Evolutionary conservation across 1,284 basidiomycete genomes (phyloP).

Genomic region (Rhodotorula sp.): DNA sequence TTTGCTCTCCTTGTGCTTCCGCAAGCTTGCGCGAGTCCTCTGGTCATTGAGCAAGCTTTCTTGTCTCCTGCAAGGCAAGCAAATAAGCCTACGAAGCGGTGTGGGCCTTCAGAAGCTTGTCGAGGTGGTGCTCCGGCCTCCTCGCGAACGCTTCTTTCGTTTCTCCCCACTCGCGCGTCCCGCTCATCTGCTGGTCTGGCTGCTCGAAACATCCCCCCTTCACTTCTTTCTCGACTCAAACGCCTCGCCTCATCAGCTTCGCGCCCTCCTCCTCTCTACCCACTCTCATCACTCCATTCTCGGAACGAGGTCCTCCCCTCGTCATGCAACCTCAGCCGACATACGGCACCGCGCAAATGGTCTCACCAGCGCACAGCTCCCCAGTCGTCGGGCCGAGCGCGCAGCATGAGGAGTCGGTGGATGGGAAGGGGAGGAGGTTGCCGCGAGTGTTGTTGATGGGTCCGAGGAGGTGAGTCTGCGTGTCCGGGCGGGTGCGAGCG

Average conservation of each 20-base stretch:
- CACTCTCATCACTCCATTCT: background rate
- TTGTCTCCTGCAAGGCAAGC: no score
- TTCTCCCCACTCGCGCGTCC: no score
- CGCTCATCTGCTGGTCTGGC: no score
- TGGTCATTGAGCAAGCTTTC: no score
- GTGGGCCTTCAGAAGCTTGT: no score
- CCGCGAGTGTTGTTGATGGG: constrained; percentile 41
- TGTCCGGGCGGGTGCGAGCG: background rate
- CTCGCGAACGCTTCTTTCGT: no score
- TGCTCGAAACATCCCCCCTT: background rate
- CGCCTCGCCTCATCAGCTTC: background rate
- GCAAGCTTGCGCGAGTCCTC: no score
- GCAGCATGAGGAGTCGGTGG: constrained; percentile 1
- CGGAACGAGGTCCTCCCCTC: background rate
- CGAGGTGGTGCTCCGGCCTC: no score
- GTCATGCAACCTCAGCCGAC: background rate
- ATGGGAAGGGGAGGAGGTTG: constrained; percentile 18
- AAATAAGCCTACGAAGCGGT: no score
- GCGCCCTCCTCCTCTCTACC: background rate
- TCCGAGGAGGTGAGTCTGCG: constrained; percentile 28
- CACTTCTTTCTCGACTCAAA: background rate
- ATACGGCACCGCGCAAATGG: constrained; percentile 3
- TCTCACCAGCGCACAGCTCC: background rate
- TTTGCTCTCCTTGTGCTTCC: background rate
- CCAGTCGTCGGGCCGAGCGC: background rate